These are phyloP conservation scores for Pichia thaimueangensis DNA, from an alignment of 805 yeast genomes.

Conservation along the genomic window DNA sequence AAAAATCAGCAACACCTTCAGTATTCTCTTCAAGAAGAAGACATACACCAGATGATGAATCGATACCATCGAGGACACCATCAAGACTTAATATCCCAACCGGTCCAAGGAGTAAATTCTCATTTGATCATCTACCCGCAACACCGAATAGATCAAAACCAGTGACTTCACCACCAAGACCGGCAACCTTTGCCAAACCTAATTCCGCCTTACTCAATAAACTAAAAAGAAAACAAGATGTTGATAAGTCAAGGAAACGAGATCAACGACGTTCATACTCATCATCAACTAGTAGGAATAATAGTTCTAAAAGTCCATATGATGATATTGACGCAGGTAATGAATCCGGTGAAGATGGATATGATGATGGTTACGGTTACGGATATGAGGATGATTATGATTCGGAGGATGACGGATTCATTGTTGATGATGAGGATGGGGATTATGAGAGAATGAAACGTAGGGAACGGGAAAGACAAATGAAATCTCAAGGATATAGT, in stretches of 20 bases:
- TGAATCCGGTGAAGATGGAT: slow-evolving; percentile 12
- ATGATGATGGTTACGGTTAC: slow-evolving; percentile 18
- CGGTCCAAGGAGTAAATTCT: slow-evolving; percentile 4
- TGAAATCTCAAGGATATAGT: slow-evolving; percentile 46
- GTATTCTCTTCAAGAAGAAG: not conserved
- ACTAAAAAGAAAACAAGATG: slow-evolving; percentile 29
- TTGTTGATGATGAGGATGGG: slow-evolving; percentile 49
- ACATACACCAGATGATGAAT: not conserved
- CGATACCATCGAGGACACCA: not conserved
- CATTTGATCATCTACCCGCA: too few relatives aligned
- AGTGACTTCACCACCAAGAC: slow-evolving; percentile 5
- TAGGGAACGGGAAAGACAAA: slow-evolving; percentile 21
- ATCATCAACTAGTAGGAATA: too few relatives aligned
- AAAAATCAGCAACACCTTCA: not conserved
- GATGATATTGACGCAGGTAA: slow-evolving; percentile 29
- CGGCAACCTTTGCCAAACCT: slow-evolving; percentile 43
- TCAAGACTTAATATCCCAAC: not conserved
- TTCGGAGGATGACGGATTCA: slow-evolving; percentile 39
- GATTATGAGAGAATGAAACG: slow-evolving; percentile 21
- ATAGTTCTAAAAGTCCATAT: slow-evolving; percentile 14
- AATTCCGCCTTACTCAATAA: slow-evolving; percentile 46
- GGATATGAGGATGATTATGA: slow-evolving; percentile 30
- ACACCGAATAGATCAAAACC: slow-evolving; percentile 8
- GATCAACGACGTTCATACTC: not conserved
- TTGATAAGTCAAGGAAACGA: not conserved